Base-by-base conservation (phyloP, 805 yeast genomes). In the Naumovozyma baii region DNA sequence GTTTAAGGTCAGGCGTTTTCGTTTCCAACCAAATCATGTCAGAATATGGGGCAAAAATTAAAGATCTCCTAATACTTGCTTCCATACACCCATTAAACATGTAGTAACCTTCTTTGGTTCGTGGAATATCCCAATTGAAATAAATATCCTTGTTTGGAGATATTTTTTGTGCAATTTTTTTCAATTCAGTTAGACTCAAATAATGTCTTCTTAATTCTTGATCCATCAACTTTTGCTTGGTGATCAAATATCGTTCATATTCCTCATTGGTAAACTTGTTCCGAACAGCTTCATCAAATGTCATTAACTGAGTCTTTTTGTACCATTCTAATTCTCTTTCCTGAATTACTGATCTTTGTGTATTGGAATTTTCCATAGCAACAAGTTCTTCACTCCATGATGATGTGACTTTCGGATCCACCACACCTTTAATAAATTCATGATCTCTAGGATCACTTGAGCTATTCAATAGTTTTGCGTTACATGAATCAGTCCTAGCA, bases 11-110 rank as follows among this genome's bases (percentile, higher is more conserved):
- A 15, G 83, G 83, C 3, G 69, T 66, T 53, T 75, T 74, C 29
- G 82, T 77, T 50, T 78, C 81, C 14, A 76, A 61, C 83, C 83
- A 77, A 17, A 77, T 54, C 52, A 74, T 54, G 42, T 76, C 83
- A 10, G 80, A 69, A 43, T 72, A 72, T 12, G 80, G 81, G 4
- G 79, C 75, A 54, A 64, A 77, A 1, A 67, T 66, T 19, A 74
- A 52, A 0, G 75, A 72, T 40, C 83, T 64, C 49, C 72, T 68
- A 33, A 76, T 59, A 2, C 81, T 81, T 17, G 69, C 68, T 31
- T 70, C 75, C 48, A 73, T 63, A 16, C 80, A 73, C 1, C 71
- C 61, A 40, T 66, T 55, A 43, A 67, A 68, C 47, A 70, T 64
- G 49, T 72, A 72, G 51, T 71, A 71, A 2, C 83, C 83, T 44